These are phyloP conservation scores for Trichoderma orchidacearum DNA, from an alignment of 495 filamentous ascomycete genomes.

Conservation along the genomic window DNA sequence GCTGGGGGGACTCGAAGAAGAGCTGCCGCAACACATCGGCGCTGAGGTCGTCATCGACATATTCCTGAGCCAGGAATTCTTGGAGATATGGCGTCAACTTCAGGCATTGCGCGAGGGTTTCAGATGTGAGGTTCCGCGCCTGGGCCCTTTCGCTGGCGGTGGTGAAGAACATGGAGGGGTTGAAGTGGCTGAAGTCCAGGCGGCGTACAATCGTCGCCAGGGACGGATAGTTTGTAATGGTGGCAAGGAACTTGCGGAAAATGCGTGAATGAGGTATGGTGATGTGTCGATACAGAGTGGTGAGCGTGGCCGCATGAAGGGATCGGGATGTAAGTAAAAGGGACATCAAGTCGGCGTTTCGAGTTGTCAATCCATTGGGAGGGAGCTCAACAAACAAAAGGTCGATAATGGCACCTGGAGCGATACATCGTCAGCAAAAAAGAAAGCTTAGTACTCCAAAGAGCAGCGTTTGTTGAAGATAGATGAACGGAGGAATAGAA, in stretches of 20 bases:
- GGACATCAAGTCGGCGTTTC: conserved; percentile 72
- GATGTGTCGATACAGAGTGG: conserved; percentile 68
- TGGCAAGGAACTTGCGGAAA: conserved; percentile 71
- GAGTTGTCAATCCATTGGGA: conserved; percentile 60
- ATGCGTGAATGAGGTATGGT: conserved; percentile 78
- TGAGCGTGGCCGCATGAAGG: conserved; percentile 62
- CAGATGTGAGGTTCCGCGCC: conserved; percentile 68
- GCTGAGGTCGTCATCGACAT: conserved; percentile 67
- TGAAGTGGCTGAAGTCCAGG: conserved; percentile 82
- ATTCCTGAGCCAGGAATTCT: conserved; percentile 74
- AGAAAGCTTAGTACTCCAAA: not conserved
- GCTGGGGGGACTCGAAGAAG: conserved; percentile 55
- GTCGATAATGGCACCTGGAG: conserved; percentile 59
- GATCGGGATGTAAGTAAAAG: conserved; percentile 64
- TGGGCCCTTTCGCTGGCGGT: conserved; percentile 68
- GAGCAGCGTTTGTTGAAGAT: no score
- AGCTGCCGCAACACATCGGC: conserved; percentile 56
- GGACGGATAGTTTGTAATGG: conserved; percentile 55
- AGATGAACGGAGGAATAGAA: no score
- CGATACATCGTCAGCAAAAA: not conserved
- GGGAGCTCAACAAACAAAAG: conserved; percentile 63
- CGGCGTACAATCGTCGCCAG: conserved; percentile 70
- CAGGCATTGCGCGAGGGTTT: conserved; percentile 62
- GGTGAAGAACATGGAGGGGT: conserved; percentile 65
- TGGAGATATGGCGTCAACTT: conserved; percentile 62